Percentiles rank a stretch among this genome's conserved stretches.
phyloP scores from a whole-genome alignment of 805 yeast genomes.

The Suhomyces emberorum region DNA sequence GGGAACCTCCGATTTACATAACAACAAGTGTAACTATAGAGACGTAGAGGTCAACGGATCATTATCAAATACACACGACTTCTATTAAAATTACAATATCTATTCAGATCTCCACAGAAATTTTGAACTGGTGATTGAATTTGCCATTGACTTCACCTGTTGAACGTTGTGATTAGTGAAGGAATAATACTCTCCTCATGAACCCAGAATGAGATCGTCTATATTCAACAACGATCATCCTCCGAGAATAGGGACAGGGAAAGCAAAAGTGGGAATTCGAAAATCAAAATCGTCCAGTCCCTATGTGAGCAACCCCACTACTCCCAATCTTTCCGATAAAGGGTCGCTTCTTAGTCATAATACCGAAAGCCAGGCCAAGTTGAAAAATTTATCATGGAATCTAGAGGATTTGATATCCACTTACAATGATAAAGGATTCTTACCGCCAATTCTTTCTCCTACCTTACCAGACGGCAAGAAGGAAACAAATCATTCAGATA shows the following conservation, averaged over 20 bases:
- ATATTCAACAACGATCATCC: conserved; percentile 21
- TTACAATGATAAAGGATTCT: conserved; percentile 28
- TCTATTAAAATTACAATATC: too few relatives aligned
- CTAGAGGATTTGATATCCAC: conserved; percentile 36
- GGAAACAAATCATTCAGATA: background rate
- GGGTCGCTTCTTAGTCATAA: background rate
- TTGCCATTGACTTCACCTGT: too few relatives aligned
- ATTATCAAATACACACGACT: background rate
- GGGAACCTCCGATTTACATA: too few relatives aligned
- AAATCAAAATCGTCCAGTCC: conserved; percentile 18
- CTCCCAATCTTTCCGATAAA: conserved; percentile 1
- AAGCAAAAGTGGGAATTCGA: conserved; percentile 6
- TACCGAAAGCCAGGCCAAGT: conserved; percentile 1
- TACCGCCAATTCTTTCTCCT: conserved; percentile 41
- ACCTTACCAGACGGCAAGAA: conserved; percentile 25
- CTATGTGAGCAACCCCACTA: conserved; percentile 10
- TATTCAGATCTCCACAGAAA: too few relatives aligned
- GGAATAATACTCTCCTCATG: too few relatives aligned
- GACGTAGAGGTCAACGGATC: too few relatives aligned
- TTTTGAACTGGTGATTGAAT: too few relatives aligned
- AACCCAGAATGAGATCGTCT: conserved; percentile 27
- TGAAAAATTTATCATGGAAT: conserved; percentile 27
- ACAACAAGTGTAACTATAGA: too few relatives aligned
- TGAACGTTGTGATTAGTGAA: too few relatives aligned
- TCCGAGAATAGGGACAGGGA: conserved; percentile 3